phyloP scores from a whole-genome alignment of 163 green algal species.

The Smithsoniella earleae region DNA sequence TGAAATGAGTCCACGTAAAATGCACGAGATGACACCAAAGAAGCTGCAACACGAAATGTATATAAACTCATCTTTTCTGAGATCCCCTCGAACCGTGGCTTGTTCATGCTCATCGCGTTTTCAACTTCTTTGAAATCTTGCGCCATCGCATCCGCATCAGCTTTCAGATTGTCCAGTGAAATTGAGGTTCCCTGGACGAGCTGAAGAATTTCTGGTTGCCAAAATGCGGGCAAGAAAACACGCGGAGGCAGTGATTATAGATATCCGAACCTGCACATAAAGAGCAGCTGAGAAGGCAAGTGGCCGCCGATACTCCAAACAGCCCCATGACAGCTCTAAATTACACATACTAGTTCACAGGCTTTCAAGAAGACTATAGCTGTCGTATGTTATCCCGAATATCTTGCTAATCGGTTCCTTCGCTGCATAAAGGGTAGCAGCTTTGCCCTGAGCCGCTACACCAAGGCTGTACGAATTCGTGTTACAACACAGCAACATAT shows the following conservation, averaged over 20 bases:
- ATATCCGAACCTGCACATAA: slow-evolving; percentile 59
- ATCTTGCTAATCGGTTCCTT: not conserved
- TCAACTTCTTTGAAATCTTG: not conserved
- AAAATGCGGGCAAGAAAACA: slow-evolving; percentile 76
- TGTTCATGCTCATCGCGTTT: not conserved
- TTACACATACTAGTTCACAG: not conserved
- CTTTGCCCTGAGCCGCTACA: not conserved
- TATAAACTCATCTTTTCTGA: slow-evolving; percentile 52
- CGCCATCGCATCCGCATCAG: not conserved
- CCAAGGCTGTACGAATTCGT: not conserved
- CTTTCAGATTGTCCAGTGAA: not conserved
- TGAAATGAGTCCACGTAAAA: slow-evolving; percentile 73
- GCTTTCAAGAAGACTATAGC: not conserved
- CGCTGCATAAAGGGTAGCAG: not conserved
- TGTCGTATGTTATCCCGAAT: not conserved
- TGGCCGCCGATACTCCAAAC: not conserved
- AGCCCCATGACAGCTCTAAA: not conserved
- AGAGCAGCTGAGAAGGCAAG: not conserved
- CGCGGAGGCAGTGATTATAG: slow-evolving; percentile 49
- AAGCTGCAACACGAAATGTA: slow-evolving; percentile 65
- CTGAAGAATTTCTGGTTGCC: slow-evolving; percentile 48
- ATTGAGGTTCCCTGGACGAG: slow-evolving; percentile 50
- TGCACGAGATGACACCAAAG: slow-evolving; percentile 58
- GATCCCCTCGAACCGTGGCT: not conserved
- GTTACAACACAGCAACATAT: not conserved